A percentile compares a stretch with the other conserved stretches of the same genome.
These are phyloP conservation scores for Colletotrichum coccodes DNA, from an alignment of 2,329 filamentous ascomycete species.

Conservation along the genomic window DNA sequence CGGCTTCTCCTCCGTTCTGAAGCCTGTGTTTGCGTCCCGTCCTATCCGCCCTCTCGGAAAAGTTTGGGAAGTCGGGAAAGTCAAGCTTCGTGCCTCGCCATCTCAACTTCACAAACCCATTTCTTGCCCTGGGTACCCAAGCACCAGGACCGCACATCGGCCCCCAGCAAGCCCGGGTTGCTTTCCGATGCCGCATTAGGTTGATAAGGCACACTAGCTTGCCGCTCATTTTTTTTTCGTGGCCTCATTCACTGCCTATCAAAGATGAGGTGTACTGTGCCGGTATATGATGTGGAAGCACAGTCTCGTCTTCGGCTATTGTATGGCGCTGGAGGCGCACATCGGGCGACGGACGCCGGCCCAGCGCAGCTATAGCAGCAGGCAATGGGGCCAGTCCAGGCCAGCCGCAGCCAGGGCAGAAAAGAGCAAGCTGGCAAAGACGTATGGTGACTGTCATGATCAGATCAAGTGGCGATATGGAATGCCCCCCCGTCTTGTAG, in stretches of 20 bases:
- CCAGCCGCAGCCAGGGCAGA: not conserved
- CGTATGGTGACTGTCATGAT: not conserved
- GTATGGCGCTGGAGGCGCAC: not conserved
- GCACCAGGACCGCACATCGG: too few relatives aligned
- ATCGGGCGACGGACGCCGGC: conserved; percentile 1
- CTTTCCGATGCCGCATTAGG: not conserved
- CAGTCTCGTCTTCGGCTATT: conserved; percentile 20
- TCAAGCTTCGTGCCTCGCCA: conserved; percentile 21
- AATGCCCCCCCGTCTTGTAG: not conserved
- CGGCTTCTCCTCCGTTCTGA: not conserved
- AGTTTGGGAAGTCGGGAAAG: not conserved
- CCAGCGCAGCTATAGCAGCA: not conserved
- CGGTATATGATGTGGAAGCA: not conserved
- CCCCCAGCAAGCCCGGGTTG: conserved; percentile 5
- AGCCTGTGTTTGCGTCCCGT: not conserved
- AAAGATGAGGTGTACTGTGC: not conserved
- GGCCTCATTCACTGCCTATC: not conserved
- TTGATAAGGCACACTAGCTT: not conserved
- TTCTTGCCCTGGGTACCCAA: not conserved
- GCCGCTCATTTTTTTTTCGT: not conserved
- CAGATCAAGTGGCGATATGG: not conserved
- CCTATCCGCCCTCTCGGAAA: conserved; percentile 16
- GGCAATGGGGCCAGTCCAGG: not conserved
- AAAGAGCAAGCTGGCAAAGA: not conserved
- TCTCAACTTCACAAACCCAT: conserved; percentile 11